Evolutionary conservation across 1,284 basidiomycete genomes (phyloP).

Genomic region (Ganoderma resinaceum): DNA sequence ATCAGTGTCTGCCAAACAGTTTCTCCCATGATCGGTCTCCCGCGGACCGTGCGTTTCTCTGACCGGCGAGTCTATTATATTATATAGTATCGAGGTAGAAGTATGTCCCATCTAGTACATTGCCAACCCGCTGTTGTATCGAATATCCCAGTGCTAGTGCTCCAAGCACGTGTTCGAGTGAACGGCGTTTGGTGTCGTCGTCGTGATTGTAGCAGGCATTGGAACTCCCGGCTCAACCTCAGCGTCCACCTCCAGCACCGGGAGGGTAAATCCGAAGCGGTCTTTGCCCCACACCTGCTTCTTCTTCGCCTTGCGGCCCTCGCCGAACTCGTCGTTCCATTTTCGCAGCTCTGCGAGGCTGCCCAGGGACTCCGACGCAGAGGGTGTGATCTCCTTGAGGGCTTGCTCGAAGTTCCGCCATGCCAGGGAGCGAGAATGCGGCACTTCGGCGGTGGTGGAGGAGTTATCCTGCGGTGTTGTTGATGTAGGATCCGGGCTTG

Average conservation of each 20-base stretch:
- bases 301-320: slow-evolving; percentile 69
- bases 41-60: neutral
- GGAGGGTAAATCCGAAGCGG: slow-evolving; percentile 67
- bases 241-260: slow-evolving; percentile 31
- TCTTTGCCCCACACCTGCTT: slow-evolving; percentile 79
- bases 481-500: slow-evolving; percentile 8
- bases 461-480: slow-evolving; percentile 14
- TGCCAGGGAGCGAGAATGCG: slow-evolving; percentile 50
- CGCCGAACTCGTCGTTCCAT: slow-evolving; percentile 94
- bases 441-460: slow-evolving; percentile 8
- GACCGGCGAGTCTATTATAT: slow-evolving; percentile 25
- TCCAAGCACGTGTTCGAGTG: neutral
- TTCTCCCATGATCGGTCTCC: neutral
- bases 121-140: slow-evolving; percentile 12
- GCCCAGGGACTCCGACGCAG: slow-evolving; percentile 82
- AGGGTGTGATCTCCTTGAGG: slow-evolving; percentile 86
- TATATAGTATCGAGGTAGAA: slow-evolving; percentile 26
- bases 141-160: slow-evolving; percentile 14
- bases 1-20: slow-evolving; percentile 4
- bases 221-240: slow-evolving; percentile 48
- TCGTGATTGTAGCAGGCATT: slow-evolving; percentile 20
- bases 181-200: neutral
- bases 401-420: slow-evolving; percentile 82
- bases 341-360: slow-evolving; percentile 83
- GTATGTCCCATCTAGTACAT: slow-evolving; percentile 23